These are phyloP conservation scores for Lichtheimia corymbifera DNA, from an alignment of 371 early-diverging fungal genomes.

Conservation along the genomic window DNA sequence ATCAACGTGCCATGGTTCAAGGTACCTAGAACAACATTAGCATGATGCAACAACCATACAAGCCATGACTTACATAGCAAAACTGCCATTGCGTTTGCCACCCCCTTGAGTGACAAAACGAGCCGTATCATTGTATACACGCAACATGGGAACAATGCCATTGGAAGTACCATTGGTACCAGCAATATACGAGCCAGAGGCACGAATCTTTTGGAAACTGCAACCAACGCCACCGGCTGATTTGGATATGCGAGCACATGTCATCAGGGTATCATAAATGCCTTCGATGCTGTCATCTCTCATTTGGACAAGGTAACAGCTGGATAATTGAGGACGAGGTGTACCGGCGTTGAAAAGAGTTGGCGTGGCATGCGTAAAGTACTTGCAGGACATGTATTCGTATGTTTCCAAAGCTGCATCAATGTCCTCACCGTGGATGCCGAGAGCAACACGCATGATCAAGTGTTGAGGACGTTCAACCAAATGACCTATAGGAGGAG, in stretches of 20 bases:
- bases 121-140: constrained; percentile 94
- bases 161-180: constrained; percentile 93
- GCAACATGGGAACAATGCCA: constrained; percentile 94
- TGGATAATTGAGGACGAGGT: constrained; percentile 88
- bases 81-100: constrained; percentile 93
- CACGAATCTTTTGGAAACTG: constrained; percentile 90
- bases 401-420: constrained; percentile 91
- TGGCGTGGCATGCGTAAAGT: constrained; percentile 95
- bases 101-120: constrained; percentile 97
- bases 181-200: constrained; percentile 87
- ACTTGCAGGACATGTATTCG: constrained; percentile 84
- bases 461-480: constrained; percentile 96
- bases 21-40: constrained; percentile 58
- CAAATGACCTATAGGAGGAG: constrained; percentile 24
- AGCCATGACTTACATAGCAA: constrained; percentile 67
- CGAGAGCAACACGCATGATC: constrained; percentile 94
- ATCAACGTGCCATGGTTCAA: constrained; percentile 98
- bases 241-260: constrained; percentile 93
- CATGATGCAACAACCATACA: background rate
- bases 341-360: constrained; percentile 97
- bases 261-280: constrained; percentile 92
- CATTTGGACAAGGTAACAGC: constrained; percentile 92
- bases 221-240: constrained; percentile 95
- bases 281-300: constrained; percentile 94
- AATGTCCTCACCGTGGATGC: constrained; percentile 89